phyloP scores from a whole-genome alignment of 805 yeast genomes.

The Candida awuae region DNA sequence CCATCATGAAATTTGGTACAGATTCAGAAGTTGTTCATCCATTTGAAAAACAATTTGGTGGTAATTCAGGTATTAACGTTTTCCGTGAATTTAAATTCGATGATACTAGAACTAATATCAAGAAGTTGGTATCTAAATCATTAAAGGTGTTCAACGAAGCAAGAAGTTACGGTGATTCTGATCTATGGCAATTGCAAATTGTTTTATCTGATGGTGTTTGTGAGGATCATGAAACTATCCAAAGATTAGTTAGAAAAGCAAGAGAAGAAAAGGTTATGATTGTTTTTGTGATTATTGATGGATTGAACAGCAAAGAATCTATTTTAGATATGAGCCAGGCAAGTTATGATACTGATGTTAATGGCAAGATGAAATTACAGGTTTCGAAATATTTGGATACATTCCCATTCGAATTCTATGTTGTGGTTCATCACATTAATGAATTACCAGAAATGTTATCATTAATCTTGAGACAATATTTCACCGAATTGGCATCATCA shows the following conservation, averaged over 20 bases:
- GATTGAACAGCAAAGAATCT: slow-evolving; percentile 74
- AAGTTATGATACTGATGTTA: slow-evolving; percentile 58
- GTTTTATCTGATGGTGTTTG: slow-evolving; percentile 95
- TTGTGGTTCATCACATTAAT: slow-evolving; percentile 79
- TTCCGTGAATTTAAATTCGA: slow-evolving; percentile 88
- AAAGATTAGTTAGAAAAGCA: slow-evolving; percentile 81
- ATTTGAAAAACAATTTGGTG: slow-evolving; percentile 75
- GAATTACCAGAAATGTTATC: slow-evolving; percentile 92
- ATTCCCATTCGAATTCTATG: slow-evolving; percentile 96
- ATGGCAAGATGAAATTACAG: slow-evolving; percentile 64
- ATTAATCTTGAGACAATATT: slow-evolving; percentile 83
- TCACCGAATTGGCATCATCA: slow-evolving; percentile 50
- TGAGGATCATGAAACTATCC: slow-evolving; percentile 82
- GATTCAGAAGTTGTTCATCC: slow-evolving; percentile 78
- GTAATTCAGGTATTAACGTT: slow-evolving; percentile 74
- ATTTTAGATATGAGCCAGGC: slow-evolving; percentile 95
- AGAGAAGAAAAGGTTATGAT: slow-evolving; percentile 89
- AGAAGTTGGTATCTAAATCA: slow-evolving; percentile 62
- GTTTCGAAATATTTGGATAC: slow-evolving; percentile 82
- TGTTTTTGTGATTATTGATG: slow-evolving; percentile 90
- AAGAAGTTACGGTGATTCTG: slow-evolving; percentile 38
- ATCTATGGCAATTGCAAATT: slow-evolving; percentile 89
- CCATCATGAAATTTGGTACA: slow-evolving; percentile 87
- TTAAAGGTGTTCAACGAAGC: slow-evolving; percentile 60
- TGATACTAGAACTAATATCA: slow-evolving; percentile 80